Evolutionary conservation across 352 stramenopile species (phyloP).

Genomic region (Globisporangium canariense): DNA sequence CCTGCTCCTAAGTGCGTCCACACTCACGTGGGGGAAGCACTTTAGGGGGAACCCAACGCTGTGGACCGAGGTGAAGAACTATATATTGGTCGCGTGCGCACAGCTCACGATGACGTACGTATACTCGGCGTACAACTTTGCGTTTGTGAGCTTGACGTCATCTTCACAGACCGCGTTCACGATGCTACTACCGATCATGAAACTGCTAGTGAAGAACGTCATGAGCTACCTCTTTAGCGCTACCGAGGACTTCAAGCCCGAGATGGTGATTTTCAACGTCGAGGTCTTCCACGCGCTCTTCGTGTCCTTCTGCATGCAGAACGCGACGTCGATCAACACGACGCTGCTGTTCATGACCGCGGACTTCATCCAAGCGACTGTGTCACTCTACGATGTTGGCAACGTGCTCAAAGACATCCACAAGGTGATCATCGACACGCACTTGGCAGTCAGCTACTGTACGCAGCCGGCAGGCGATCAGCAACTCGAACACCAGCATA

Average conservation of each 20-base stretch:
- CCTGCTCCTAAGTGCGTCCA: not conserved
- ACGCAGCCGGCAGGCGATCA: not conserved
- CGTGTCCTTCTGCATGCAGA: slow-evolving; percentile 27
- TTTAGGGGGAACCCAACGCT: not conserved
- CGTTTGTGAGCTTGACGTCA: slow-evolving; percentile 14
- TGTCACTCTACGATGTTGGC: not conserved
- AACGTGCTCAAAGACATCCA: not conserved
- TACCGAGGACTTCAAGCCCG: slow-evolving; percentile 24
- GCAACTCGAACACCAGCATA: not conserved
- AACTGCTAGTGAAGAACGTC: slow-evolving; percentile 21
- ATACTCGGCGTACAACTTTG: slow-evolving; percentile 24
- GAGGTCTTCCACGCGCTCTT: slow-evolving; percentile 27
- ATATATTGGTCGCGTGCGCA: not conserved
- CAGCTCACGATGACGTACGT: slow-evolving; percentile 23
- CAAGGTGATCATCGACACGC: not conserved
- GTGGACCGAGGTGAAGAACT: not conserved
- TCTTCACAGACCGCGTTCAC: slow-evolving; percentile 15
- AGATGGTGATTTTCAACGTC: slow-evolving; percentile 26
- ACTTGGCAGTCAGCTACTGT: not conserved
- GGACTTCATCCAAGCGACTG: slow-evolving; percentile 17
- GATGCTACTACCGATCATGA: slow-evolving; percentile 20
- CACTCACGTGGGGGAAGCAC: not conserved
- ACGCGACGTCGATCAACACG: slow-evolving; percentile 16
- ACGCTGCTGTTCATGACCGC: slow-evolving; percentile 22
- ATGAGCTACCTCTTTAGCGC: slow-evolving; percentile 20